phyloP scores from a whole-genome alignment of 129 eudicot species.

The Glebionis coronaria region DNA sequence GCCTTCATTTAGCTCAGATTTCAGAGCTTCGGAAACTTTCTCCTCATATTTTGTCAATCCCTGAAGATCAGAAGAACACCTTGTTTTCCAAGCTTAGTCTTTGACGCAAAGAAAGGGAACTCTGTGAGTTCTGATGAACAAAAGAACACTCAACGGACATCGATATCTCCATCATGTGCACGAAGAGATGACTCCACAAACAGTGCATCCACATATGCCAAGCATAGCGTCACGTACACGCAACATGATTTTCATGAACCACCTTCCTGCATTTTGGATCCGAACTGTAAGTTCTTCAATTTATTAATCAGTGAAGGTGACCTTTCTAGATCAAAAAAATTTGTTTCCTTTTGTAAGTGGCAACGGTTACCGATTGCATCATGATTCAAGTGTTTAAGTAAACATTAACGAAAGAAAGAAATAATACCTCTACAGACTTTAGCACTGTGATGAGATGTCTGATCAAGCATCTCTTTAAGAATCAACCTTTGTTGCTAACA shows the following conservation, averaged over 20 bases:
- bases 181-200: slow-evolving; percentile 84
- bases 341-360: too few species aligned
- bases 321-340: too few species aligned
- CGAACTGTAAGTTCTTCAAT: slow-evolving; percentile 68
- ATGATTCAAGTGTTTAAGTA: too few species aligned
- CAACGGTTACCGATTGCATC: too few species aligned
- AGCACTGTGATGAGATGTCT: too few species aligned
- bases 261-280: slow-evolving; percentile 86
- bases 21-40: slow-evolving; percentile 66
- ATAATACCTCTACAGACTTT: too few species aligned
- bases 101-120: slow-evolving; percentile 72
- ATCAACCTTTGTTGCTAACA: too few species aligned
- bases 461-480: too few species aligned
- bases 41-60: too few species aligned
- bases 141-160: slow-evolving; percentile 74
- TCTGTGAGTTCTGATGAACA: slow-evolving; percentile 68
- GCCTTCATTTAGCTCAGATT: slow-evolving; percentile 66
- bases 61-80: too few species aligned
- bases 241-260: slow-evolving; percentile 92
- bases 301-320: slow-evolving; percentile 57
- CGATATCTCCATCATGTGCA: slow-evolving; percentile 74
- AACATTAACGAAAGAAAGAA: too few species aligned
- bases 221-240: slow-evolving; percentile 81
- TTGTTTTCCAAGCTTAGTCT: too few species aligned
- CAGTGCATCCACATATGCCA: slow-evolving; percentile 91